Base-by-base conservation (phyloP, 257 asterid species). In the Schizonepeta tenuifolia region DNA sequence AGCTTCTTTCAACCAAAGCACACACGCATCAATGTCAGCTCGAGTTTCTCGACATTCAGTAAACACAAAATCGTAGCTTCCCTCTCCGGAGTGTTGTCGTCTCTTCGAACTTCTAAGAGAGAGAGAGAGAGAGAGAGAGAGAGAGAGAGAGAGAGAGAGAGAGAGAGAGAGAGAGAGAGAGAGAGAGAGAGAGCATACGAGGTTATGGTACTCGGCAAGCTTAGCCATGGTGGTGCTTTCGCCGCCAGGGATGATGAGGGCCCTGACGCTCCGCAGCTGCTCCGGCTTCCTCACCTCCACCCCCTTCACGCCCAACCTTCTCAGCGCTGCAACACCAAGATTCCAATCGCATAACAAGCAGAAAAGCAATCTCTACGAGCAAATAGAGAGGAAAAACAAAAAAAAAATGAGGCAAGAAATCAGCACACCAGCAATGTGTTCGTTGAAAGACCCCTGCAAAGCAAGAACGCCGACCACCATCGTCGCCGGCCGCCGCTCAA, bases 201-300 rank as follows among this genome's bases (percentile, higher is more conserved):
- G 86, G 82, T 95, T 95, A 75, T 92, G 98, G 65, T 79, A 89
- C 79, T 92, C 94, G 0, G 99, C 99, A 36, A 95, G 84, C 85
- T 92, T 95, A 38, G 99, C 99, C 99, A 95, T 95, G 81, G 99
- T 88, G 60, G 99, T 95, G 81, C 99, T 95, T 85, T 95, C 99
- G 2, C 99, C 99, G 49, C 98, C 99, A 0, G 99, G 99, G 38
- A 95, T 95, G 70, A 95, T 95, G 44, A 95, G 96, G 20, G 91
- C 92, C 74, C 67, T 67, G 53, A 95, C 86, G 75, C 61, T 82
- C 62, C 77, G 88, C 35, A 95, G 89, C 89, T 95, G 98, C 68
- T 92, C 96, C 67, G 99, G 90, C 74, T 95, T 95, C 86, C 86
- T 87, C 77, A 95, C 81, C 83, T 90, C 94, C 75, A 92, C 84